A percentile compares a stretch with the other conserved stretches of the same genome.
These are phyloP conservation scores for Bruguiera gymnorhiza DNA, from an alignment of 345 rosid genomes.

Conservation along the genomic window DNA sequence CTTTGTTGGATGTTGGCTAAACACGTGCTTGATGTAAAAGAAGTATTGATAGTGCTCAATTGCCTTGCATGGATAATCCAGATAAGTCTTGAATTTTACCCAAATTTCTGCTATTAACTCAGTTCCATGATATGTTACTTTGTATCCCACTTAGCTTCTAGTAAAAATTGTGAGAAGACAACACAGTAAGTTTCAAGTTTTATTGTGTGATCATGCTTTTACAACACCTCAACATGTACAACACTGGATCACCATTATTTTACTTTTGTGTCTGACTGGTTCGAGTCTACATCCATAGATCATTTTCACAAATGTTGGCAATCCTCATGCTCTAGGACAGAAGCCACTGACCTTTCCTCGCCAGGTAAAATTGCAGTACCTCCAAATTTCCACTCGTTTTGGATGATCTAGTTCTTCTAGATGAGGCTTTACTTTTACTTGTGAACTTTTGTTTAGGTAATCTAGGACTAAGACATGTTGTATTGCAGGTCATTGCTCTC, in stretches of 20 bases:
- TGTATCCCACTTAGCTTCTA: neutral
- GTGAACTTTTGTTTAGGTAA: neutral
- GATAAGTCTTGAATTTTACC: neutral
- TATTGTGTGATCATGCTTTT: neutral
- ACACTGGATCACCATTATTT: neutral
- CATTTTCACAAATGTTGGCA: constrained; percentile 96
- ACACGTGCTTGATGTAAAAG: too few species aligned
- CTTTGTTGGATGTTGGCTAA: neutral
- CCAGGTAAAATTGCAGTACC: constrained; percentile 45
- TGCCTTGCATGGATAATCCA: neutral
- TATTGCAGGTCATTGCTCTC: constrained; percentile 80
- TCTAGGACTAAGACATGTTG: constrained; percentile 21
- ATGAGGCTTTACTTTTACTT: too few species aligned
- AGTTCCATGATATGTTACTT: neutral
- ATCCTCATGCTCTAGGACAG: constrained; percentile 99
- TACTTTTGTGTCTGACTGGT: constrained; percentile 10
- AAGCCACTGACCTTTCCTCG: constrained; percentile 94
- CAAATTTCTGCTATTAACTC: neutral
- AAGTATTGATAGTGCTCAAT: neutral
- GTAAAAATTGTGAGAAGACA: neutral
- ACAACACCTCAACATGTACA: neutral
- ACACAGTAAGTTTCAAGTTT: neutral
- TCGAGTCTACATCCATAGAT: constrained; percentile 48
- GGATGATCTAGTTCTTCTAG: too few species aligned
- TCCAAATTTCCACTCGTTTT: neutral